Percentiles rank a stretch among this genome's conserved stretches.
These are phyloP conservation scores for Aureobasidium sp. DNA, from an alignment of 2,329 filamentous ascomycete species.

Conservation along the genomic window DNA sequence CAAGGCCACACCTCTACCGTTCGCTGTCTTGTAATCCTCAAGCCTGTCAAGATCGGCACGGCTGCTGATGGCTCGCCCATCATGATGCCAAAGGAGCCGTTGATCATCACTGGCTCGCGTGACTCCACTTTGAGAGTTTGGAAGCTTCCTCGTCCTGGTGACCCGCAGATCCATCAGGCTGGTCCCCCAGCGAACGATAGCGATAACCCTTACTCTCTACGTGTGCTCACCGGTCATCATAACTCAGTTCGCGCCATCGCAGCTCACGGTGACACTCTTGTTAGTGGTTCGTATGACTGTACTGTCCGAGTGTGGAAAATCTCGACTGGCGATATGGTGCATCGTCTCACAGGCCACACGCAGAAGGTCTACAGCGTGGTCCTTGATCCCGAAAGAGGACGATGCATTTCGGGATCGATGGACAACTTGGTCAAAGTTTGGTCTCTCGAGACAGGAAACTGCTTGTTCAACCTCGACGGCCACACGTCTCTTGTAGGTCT, in stretches of 20 bases:
- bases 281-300: constrained; percentile 94
- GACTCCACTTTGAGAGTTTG: constrained; percentile 92
- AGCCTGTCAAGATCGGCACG: constrained; percentile 72
- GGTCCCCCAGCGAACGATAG: constrained; percentile 64
- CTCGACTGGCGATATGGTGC: constrained; percentile 81
- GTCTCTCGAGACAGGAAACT: constrained; percentile 80
- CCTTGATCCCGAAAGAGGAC: constrained; percentile 80
- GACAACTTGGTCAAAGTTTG: constrained; percentile 97
- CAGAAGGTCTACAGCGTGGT: constrained; percentile 98
- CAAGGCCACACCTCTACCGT: constrained; percentile 97
- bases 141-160: constrained; percentile 78
- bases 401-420: constrained; percentile 98
- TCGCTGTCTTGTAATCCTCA: constrained; percentile 86
- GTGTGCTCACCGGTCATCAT: constrained; percentile 75
- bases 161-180: constrained; percentile 70
- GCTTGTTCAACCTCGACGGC: constrained; percentile 84
- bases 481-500: constrained; percentile 89
- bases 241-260: constrained; percentile 96
- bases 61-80: constrained; percentile 64
- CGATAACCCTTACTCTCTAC: constrained; percentile 92
- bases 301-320: constrained; percentile 96
- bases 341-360: constrained; percentile 76
- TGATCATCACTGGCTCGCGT: constrained; percentile 95
- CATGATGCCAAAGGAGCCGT: constrained; percentile 86
- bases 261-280: constrained; percentile 88